Evolutionary conservation across 768 basidiomycete genomes (phyloP).

Genomic region (Phanerochaete sordida): DNA sequence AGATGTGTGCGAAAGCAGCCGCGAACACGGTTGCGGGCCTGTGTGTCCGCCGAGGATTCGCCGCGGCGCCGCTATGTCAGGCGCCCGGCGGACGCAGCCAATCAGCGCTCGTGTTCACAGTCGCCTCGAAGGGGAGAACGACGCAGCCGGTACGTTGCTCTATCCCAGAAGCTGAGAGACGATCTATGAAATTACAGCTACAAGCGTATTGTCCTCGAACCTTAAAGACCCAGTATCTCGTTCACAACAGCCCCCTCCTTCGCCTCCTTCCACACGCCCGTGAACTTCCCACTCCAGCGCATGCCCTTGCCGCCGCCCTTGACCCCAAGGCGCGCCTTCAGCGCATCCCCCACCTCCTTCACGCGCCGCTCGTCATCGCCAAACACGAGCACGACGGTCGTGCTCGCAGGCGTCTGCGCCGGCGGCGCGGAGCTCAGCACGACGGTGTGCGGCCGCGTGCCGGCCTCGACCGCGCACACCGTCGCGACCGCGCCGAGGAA

Average conservation of each 20-base stretch:
- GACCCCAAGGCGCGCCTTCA: constrained; percentile 54
- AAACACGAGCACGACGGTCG: constrained; percentile 55
- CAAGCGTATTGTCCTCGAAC: not conserved
- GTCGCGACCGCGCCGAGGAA: constrained; percentile 58
- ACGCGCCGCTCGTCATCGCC: constrained; percentile 60
- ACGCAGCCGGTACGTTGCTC: too few relatives aligned
- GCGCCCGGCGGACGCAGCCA: too few relatives aligned
- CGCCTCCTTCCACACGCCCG: constrained; percentile 56
- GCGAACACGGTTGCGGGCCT: not conserved
- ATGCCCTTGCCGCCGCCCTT: constrained; percentile 79
- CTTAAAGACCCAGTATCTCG: constrained; percentile 29
- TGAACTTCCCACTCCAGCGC: constrained; percentile 74
- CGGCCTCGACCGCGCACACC: constrained; percentile 32
- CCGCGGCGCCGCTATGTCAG: not conserved
- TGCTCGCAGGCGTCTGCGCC: constrained; percentile 45
- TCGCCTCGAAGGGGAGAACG: too few relatives aligned
- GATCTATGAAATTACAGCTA: not conserved
- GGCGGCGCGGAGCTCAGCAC: constrained; percentile 63
- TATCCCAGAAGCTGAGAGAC: too few relatives aligned
- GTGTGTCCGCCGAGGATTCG: not conserved
- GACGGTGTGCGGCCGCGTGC: constrained; percentile 35
- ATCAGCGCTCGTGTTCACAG: too few relatives aligned
- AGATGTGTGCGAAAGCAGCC: not conserved
- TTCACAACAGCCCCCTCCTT: constrained; percentile 40
- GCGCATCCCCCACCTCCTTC: constrained; percentile 51